Percentiles rank a stretch among this genome's conserved stretches.
Conservation (phyloP, 176 grass and related monocot genomes). For the Eleusine coracana region DNA sequence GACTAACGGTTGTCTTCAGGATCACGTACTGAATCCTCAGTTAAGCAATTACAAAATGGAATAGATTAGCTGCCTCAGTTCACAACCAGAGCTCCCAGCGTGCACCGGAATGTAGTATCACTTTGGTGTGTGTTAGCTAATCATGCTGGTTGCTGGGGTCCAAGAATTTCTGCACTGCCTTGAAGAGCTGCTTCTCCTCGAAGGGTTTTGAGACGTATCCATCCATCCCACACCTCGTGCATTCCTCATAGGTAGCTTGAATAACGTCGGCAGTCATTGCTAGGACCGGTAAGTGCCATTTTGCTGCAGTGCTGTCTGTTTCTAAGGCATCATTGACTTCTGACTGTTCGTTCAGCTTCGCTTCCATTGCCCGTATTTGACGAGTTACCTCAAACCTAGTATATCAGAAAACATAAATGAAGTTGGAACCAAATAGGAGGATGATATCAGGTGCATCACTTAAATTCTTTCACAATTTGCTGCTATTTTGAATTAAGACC, state of each 20-base stretch:
- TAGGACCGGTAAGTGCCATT: constrained; percentile 72
- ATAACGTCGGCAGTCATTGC: constrained; percentile 99
- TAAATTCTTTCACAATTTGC: background rate
- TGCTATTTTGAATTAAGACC: background rate
- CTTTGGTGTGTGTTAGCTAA: constrained; percentile 19
- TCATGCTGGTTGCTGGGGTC: constrained; percentile 35
- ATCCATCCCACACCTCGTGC: constrained; percentile 87
- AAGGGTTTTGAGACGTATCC: constrained; percentile 98
- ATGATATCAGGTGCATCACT: background rate
- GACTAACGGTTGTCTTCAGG: background rate
- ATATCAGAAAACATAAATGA: background rate
- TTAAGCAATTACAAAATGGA: constrained; percentile 29
- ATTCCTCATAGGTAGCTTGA: constrained; percentile 89
- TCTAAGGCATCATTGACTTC: constrained; percentile 15
- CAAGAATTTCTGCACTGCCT: constrained; percentile 82
- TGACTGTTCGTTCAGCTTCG: constrained; percentile 51
- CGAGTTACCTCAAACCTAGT: constrained; percentile 82
- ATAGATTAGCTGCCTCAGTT: constrained; percentile 31
- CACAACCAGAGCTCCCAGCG: background rate
- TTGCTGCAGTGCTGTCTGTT: constrained; percentile 13
- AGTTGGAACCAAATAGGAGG: constrained; percentile 11
- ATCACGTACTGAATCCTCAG: constrained; percentile 20
- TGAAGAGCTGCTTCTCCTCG: constrained; percentile 85
- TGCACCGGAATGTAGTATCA: background rate
- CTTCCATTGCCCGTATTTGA: constrained; percentile 79